Evolutionary conservation across 1,284 basidiomycete genomes (phyloP), one percentile per base, ranked within the genome.

Genomic region (Marasmius fiardii): DNA sequence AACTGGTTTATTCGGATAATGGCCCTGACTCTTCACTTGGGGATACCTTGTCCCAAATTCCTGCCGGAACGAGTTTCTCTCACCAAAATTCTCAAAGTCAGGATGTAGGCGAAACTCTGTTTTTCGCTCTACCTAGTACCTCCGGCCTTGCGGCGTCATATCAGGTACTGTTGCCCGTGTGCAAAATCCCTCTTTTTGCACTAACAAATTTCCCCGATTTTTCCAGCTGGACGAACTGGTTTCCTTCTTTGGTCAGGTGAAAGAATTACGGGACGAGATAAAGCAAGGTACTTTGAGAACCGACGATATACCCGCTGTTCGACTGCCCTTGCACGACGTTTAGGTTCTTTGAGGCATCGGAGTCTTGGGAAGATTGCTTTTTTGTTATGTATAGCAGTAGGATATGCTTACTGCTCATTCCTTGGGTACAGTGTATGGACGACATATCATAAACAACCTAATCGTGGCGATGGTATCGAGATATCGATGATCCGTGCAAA

Each of bases 91-190:
- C 49, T 10, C 21, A 8, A n/a, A 6, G 2, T 41, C 39, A 34
- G 6, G 34, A 18, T 14, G 34, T 51, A 12, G n/a, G 5, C n/a
- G 52, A 53, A 43, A 53, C 52, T 6, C 24, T 53, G 10, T 53
- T 53, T 21, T 53, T 37, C 37, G 52, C 52, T 44, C 2, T 53
- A 7, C 41, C 52, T 10, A 53, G 52, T 21, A 44, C 52, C 1
- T 53, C 52, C 2, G 52, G 52, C 2, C 8, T 35, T 12, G 3
- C 16, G 6, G 31, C 41, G 16, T 12, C 6, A 11, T 53, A 53
- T 24, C 24, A 34, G n/a, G 52, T 53, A 34, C n/a, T 39, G 33
- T 4, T n/a, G 26, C 18, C 2, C 14, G 8, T 14, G 43, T n/a
- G 28, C 4, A 31, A 31, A 14, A n/a, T 5, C 14, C n/a, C 18